Conservation (phyloP, 2,329 filamentous ascomycete species). For the Pleomassaria siparia region DNA sequence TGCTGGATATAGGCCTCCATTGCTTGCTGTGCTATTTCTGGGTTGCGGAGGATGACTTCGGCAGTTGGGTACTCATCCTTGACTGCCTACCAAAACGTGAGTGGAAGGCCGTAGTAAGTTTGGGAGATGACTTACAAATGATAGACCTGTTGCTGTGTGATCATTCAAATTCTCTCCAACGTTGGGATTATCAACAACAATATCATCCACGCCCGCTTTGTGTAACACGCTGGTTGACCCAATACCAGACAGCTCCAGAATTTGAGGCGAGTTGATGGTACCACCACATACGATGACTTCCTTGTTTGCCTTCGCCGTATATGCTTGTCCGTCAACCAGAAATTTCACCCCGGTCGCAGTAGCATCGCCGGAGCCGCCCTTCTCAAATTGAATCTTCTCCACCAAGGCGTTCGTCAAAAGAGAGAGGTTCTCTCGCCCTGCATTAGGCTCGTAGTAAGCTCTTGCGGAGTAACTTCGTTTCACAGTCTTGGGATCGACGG, state of each 20-base stretch:
- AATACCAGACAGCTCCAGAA: constrained; percentile 37
- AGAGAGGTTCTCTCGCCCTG: constrained; percentile 48
- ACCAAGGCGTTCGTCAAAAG: constrained; percentile 52
- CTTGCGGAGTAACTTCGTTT: constrained; percentile 39
- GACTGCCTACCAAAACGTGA: constrained; percentile 16
- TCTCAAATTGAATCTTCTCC: constrained; percentile 50
- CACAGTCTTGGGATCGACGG: constrained; percentile 27
- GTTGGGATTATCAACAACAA: constrained; percentile 28
- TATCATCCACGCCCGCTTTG: constrained; percentile 28
- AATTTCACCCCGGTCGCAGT: constrained; percentile 42
- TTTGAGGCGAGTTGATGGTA: constrained; percentile 30
- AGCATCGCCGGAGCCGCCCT: constrained; percentile 44
- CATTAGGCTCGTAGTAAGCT: constrained; percentile 41
- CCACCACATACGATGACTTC: constrained; percentile 36
- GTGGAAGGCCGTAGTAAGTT: not conserved
- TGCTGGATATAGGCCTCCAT: constrained; percentile 29
- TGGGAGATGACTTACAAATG: constrained; percentile 12
- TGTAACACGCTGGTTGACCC: constrained; percentile 26
- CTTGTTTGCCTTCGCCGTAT: constrained; percentile 27
- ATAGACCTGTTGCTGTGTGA: constrained; percentile 26
- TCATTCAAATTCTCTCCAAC: constrained; percentile 44
- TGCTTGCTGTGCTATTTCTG: constrained; percentile 27
- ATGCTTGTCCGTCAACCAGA: constrained; percentile 36
- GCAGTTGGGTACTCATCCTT: constrained; percentile 31
- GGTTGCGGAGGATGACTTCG: constrained; percentile 26